Evolutionary conservation across 495 filamentous ascomycete species (phyloP).

Genomic region (Penicillium maclennaniae): DNA sequence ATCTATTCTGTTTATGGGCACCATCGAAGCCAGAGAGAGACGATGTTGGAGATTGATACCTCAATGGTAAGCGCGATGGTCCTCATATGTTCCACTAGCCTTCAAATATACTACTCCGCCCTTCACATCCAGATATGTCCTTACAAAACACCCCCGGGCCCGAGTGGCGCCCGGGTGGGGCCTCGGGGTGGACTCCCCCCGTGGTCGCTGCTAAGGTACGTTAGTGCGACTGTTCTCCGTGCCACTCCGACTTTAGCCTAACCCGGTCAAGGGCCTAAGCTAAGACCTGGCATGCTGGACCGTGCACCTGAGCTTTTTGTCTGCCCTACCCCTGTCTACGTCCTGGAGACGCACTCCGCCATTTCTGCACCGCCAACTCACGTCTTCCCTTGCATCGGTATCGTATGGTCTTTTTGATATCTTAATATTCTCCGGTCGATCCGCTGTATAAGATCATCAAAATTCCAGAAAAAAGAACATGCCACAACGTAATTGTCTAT

Average conservation of each 20-base stretch:
- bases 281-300: slow-evolving; percentile 23
- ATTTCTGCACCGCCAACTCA: slow-evolving; percentile 14
- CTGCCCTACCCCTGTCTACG: slow-evolving; percentile 12
- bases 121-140: neutral
- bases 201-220: slow-evolving; percentile 24
- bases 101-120: no score
- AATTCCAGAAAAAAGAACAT: no score
- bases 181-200: slow-evolving; percentile 23
- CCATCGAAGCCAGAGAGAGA: neutral
- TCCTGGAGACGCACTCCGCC: slow-evolving; percentile 1
- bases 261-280: slow-evolving; percentile 20
- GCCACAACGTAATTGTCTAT: no score
- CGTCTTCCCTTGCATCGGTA: slow-evolving; percentile 7
- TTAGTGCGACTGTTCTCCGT: slow-evolving; percentile 30
- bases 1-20: slow-evolving; percentile 1
- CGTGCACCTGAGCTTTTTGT: slow-evolving; percentile 15
- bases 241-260: slow-evolving; percentile 28
- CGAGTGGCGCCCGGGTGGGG: slow-evolving; percentile 25
- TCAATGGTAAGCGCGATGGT: no score
- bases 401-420: no score
- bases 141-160: slow-evolving; percentile 14
- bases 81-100: no score
- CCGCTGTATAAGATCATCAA: no score
- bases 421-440: no score
- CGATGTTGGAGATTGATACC: no score